Base-by-base conservation (phyloP, 2,329 filamentous ascomycete genomes). In the Colletotrichum aenigma region DNA sequence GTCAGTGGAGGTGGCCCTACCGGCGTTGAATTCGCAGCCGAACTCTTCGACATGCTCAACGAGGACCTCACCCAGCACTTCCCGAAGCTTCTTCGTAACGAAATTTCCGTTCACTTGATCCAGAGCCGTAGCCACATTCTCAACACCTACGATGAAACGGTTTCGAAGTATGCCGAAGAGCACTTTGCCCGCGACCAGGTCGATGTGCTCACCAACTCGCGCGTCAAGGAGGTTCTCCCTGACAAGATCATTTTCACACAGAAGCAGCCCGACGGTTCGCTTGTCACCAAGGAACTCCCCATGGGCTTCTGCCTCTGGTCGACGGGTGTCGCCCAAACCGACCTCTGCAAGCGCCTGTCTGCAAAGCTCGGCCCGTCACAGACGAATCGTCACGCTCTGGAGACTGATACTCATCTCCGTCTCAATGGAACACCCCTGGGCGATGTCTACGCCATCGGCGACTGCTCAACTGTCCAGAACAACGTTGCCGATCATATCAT, bases 261-360 rank as follows among this genome's bases (percentile, higher is more conserved):
- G 83, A 94, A 95, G 81, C 89, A 89, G 65, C 91, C 94, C 5
- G 88, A 95, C 70, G 96, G 95, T 58, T 91, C 92, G 34, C 85
- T 93, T 0, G 80, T 98, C n/a, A 94, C 93, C 28, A 99, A 99
- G 84, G 97, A 99, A 81, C 91, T 99, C 0, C 96, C 97, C 0
- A 96, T 95, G 88, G 97, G 96, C 32, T 98, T 99, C 87, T 98
- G 97, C 80, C 89, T 99, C 16, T 99, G 97, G 97, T 98, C 97
- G 0, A 99, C 97, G 1, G 97, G 97, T 76, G 96, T 99, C 56
- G 89, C 96, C 0, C 97, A 98, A 82, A 94, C 95, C 6, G 91
- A 94, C 30, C 93, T 99, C 78, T 94, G 92, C 82, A 91, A 95
- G 84, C 93, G 88, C 21, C 87, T 99, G 32, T 93, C 96, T 4